These are phyloP conservation scores for Phanerodontia chrysosporium DNA, from an alignment of 768 basidiomycete genomes.

Conservation along the genomic window DNA sequence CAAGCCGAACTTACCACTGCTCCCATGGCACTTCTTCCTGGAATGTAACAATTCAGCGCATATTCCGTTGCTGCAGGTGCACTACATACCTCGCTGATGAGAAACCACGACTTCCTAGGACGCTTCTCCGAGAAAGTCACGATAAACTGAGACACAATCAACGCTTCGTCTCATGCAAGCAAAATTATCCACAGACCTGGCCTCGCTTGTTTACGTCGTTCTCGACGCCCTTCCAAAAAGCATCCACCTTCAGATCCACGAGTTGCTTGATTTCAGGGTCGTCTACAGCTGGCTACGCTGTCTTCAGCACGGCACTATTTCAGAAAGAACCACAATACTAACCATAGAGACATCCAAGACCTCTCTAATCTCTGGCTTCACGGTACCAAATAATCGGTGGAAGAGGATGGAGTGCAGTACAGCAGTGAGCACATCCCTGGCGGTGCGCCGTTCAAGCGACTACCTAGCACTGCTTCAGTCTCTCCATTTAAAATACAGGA, in stretches of 20 bases:
- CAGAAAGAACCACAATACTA: slow-evolving; percentile 16
- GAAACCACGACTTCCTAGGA: slow-evolving; percentile 75
- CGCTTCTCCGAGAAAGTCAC: slow-evolving; percentile 77
- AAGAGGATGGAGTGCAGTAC: slow-evolving; percentile 82
- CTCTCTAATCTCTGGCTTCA: slow-evolving; percentile 74
- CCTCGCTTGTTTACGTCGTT: slow-evolving; percentile 57
- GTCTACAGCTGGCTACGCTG: slow-evolving; percentile 59
- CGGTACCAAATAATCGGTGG: slow-evolving; percentile 76
- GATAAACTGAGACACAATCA: slow-evolving; percentile 42
- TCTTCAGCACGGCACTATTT: neutral
- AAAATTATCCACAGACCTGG: slow-evolving; percentile 42
- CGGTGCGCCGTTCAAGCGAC: slow-evolving; percentile 68
- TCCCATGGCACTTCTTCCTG: slow-evolving; percentile 87
- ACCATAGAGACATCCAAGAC: slow-evolving; percentile 86
- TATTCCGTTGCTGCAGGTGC: neutral
- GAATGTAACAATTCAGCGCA: neutral
- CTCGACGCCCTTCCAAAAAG: slow-evolving; percentile 77
- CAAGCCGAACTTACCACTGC: slow-evolving; percentile 52
- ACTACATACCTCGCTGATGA: slow-evolving; percentile 21
- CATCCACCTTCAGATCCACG: slow-evolving; percentile 71
- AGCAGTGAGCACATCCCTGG: slow-evolving; percentile 70
- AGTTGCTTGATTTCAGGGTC: slow-evolving; percentile 70
- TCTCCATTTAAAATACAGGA: too few relatives aligned
- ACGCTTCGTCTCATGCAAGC: neutral
- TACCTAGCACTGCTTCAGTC: slow-evolving; percentile 29